Conservation (phyloP, 2,329 filamentous ascomycete species). For the Ascosphaera pollenicola region DNA sequence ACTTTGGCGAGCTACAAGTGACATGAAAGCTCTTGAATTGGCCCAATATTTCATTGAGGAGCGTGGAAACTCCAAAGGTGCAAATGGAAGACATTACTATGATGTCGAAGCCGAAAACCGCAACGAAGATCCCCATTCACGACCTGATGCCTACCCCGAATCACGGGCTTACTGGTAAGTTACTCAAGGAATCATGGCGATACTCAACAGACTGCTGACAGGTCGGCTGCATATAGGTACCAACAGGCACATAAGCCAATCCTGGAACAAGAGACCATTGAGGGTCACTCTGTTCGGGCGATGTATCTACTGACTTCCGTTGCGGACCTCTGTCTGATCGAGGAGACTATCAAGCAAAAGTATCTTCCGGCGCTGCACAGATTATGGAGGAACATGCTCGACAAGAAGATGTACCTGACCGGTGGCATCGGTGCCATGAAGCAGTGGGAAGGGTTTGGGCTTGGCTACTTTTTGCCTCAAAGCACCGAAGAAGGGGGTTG, state of each 20-base stretch:
- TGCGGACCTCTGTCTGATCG: conserved; percentile 29
- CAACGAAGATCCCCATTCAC: conserved; percentile 21
- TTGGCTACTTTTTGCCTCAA: conserved; percentile 36
- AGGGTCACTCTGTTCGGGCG: conserved; percentile 37
- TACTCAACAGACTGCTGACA: background rate
- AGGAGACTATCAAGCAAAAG: conserved; percentile 9
- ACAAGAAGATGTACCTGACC: conserved; percentile 40
- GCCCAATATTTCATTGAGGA: conserved; percentile 36
- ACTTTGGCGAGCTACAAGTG: conserved; percentile 20
- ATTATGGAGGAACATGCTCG: conserved; percentile 38
- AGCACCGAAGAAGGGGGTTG: conserved; percentile 38
- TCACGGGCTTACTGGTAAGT: background rate
- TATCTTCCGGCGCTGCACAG: conserved; percentile 22
- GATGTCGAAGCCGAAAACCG: conserved; percentile 30
- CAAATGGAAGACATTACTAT: conserved; percentile 30
- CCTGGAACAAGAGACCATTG: conserved; percentile 29
- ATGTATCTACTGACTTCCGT: conserved; percentile 38
- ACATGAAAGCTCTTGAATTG: conserved; percentile 21
- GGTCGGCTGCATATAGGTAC: conserved; percentile 22
- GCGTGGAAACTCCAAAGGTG: conserved; percentile 29
- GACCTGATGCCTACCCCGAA: background rate
- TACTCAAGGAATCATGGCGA: background rate
- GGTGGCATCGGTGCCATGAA: conserved; percentile 36
- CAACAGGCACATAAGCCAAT: conserved; percentile 35
- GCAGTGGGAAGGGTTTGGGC: conserved; percentile 39